Conservation (phyloP, 2,329 filamentous ascomycete genomes). For the Nemania sp. region DNA sequence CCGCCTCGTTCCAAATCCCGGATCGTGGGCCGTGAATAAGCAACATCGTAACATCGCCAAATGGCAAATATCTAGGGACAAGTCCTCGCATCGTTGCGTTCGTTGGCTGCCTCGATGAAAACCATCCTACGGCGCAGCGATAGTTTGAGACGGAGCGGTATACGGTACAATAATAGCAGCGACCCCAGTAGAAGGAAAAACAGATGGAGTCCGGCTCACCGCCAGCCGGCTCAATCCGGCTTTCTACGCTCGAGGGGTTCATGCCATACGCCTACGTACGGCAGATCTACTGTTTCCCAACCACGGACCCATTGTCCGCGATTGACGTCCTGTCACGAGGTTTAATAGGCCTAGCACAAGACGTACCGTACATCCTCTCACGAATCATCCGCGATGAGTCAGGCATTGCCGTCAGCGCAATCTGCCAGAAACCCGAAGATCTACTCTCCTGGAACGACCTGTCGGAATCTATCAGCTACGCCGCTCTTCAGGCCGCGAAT, state of each 20-base stretch:
- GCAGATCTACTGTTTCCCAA: conserved; percentile 36
- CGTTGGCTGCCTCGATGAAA: too few species aligned
- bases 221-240: not conserved
- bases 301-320: conserved; percentile 13
- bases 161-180: not conserved
- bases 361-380: conserved; percentile 35
- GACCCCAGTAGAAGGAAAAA: not conserved
- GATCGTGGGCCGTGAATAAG: too few species aligned
- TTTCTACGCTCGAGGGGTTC: conserved; percentile 36
- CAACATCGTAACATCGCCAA: too few species aligned
- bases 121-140: too few species aligned
- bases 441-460: conserved; percentile 32
- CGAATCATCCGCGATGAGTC: conserved; percentile 22
- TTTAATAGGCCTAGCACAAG: conserved; percentile 23
- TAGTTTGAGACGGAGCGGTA: too few species aligned
- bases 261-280: conserved; percentile 38
- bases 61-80: too few species aligned
- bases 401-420: conserved; percentile 21
- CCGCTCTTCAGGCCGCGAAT: conserved; percentile 21
- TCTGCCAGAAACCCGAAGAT: conserved; percentile 27
- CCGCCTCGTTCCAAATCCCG: too few species aligned
- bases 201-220: not conserved
- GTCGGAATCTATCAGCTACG: conserved; percentile 30
- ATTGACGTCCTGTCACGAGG: conserved; percentile 23
- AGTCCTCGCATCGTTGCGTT: too few species aligned